These are phyloP conservation scores for Pulveroboletus frians DNA, from an alignment of 768 basidiomycete species.

Conservation along the genomic window DNA sequence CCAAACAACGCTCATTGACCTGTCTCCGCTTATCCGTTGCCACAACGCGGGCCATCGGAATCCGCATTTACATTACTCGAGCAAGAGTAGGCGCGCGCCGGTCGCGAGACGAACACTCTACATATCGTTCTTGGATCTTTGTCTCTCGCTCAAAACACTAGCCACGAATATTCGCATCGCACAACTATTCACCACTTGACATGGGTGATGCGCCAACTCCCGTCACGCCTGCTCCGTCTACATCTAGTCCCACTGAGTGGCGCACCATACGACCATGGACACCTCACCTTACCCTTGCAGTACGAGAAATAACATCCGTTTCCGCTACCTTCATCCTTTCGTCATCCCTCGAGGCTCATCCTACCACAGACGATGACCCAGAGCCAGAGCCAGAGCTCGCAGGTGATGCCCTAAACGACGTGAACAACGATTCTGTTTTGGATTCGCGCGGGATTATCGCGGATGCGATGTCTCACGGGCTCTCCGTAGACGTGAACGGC, in stretches of 20 bases:
- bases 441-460: constrained; percentile 46
- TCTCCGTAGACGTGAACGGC: constrained; percentile 77
- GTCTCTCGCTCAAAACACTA: background rate
- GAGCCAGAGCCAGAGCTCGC: constrained; percentile 31
- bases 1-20: constrained; percentile 21
- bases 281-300: constrained; percentile 62
- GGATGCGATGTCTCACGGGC: constrained; percentile 65
- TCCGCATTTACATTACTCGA: background rate
- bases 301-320: constrained; percentile 83
- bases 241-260: constrained; percentile 42
- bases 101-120: background rate
- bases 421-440: constrained; percentile 29
- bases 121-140: background rate
- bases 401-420: constrained; percentile 33
- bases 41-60: constrained; percentile 1
- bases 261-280: constrained; percentile 73
- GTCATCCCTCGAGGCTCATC: constrained; percentile 39
- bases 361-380: constrained; percentile 10
- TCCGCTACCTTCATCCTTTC: constrained; percentile 69
- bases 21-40: background rate
- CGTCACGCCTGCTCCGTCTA: constrained; percentile 10
- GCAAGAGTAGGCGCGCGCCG: background rate
- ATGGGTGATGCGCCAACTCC: constrained; percentile 17
- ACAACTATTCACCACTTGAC: background rate
- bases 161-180: background rate